Evolutionary conservation across 306 rosid species (phyloP), one percentile per base, ranked within the genome.

Genomic region (Castanopsis chinensis): DNA sequence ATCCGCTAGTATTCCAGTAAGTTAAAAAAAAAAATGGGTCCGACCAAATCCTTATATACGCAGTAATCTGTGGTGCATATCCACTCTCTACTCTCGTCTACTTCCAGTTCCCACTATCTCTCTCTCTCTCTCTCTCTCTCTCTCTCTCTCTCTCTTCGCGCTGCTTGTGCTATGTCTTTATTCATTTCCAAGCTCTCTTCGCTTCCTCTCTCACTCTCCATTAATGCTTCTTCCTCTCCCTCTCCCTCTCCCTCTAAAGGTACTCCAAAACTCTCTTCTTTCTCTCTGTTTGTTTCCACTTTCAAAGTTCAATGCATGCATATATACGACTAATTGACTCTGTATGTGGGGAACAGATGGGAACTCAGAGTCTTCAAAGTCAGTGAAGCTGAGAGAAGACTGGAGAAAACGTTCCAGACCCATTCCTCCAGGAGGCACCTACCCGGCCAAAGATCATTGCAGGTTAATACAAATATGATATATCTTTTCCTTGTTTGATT

Each of bases 361-460:
- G 73, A 77, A 82, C 41, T 3, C 87, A 4, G 85, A 69, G 41
- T 80, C 71, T 51, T 25, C 90, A 11, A 86, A 85, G 67, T 80
- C 85, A 27, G 80, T 87, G 52, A 85, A 83, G 80, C 80, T 90
- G 75, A 91, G 91, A 80, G 91, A 89, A 4, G 97, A 94, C 58
- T 92, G 99, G 99, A 87, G 99, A 88, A 87, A 84, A 55, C 91
- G 86, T 77, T 92, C 99, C 75, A 91, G 80, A 71, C 94, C 99
- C 57, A 91, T 95, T 30, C 94, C 96, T 65, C 94, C 94, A 14
- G 99, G 98, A 80, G 97, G 97, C 37, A 92, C 92, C 56, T 91
- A 95, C 79, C 99, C 99, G 1, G 99, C 99, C 19, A 95, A 92
- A 83, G 97, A 95, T 76, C 94, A 92, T 52, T 95, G 99, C 97